These are phyloP conservation scores for Monosporascus sp. DNA, from an alignment of 2,329 filamentous ascomycete genomes.

Conservation along the genomic window DNA sequence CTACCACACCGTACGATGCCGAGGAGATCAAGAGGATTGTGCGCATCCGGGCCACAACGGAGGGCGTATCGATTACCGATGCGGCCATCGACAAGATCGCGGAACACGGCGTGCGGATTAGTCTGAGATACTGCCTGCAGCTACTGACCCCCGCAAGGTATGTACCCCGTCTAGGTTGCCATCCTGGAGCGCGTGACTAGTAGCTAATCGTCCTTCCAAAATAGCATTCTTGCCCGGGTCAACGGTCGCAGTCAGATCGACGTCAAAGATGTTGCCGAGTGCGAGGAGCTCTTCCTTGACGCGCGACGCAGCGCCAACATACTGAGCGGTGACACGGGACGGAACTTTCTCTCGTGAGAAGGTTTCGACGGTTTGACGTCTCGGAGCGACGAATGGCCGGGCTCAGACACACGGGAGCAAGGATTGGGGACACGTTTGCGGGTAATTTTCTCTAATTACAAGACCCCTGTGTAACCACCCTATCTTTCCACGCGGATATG, in stretches of 20 bases:
- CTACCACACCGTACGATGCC: constrained; percentile 81
- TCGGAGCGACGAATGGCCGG: constrained; percentile 9
- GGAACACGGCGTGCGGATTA: constrained; percentile 81
- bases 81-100: constrained; percentile 82
- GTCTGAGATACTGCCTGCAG: constrained; percentile 88
- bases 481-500: too few species aligned
- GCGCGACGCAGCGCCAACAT: constrained; percentile 71
- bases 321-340: constrained; percentile 57
- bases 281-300: constrained; percentile 79
- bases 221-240: constrained; percentile 80
- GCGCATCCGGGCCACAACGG: constrained; percentile 74
- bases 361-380: constrained; percentile 3
- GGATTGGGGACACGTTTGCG: too few species aligned
- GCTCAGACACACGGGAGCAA: constrained; percentile 8
- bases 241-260: constrained; percentile 74
- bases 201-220: background rate
- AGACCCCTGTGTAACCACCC: background rate
- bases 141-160: constrained; percentile 78
- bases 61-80: constrained; percentile 73
- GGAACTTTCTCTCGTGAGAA: constrained; percentile 57
- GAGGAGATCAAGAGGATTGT: constrained; percentile 93
- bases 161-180: constrained; percentile 17
- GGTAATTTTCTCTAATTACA: constrained; percentile 12
- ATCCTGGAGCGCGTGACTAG: background rate
- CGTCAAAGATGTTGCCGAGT: constrained; percentile 71